These are phyloP conservation scores for Alternaria rosae DNA, from an alignment of 2,329 filamentous ascomycete genomes.

Conservation along the genomic window DNA sequence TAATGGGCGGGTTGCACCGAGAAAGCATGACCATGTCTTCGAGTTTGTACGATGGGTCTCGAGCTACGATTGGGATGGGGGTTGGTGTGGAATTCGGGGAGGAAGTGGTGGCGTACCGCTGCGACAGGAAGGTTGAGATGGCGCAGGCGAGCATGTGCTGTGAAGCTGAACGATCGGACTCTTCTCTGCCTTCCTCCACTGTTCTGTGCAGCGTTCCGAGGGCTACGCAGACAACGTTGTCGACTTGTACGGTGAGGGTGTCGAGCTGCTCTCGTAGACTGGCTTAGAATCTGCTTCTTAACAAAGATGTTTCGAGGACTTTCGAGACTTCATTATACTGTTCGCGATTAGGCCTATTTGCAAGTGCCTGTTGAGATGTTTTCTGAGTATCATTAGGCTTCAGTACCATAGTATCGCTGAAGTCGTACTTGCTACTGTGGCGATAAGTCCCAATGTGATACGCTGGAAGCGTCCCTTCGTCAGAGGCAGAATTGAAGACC, in stretches of 20 bases:
- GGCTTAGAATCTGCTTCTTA: neutral
- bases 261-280: neutral
- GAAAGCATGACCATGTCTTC: neutral
- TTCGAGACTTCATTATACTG: neutral
- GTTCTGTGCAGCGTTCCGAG: neutral
- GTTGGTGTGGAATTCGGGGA: neutral
- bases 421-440: neutral
- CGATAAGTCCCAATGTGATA: neutral
- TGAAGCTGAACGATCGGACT: neutral
- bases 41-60: neutral
- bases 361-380: neutral
- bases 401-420: neutral
- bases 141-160: constrained; percentile 3
- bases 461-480: neutral
- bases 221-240: constrained; percentile 14
- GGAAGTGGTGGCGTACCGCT: neutral
- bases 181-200: neutral
- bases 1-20: constrained; percentile 4
- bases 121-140: neutral
- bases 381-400: neutral
- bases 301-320: accelerated
- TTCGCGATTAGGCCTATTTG: accelerated
- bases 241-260: neutral
- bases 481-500: neutral
- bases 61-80: constrained; percentile 2